Conservation (phyloP, 129 eudicot species). For the Pulicaria dysenterica region DNA sequence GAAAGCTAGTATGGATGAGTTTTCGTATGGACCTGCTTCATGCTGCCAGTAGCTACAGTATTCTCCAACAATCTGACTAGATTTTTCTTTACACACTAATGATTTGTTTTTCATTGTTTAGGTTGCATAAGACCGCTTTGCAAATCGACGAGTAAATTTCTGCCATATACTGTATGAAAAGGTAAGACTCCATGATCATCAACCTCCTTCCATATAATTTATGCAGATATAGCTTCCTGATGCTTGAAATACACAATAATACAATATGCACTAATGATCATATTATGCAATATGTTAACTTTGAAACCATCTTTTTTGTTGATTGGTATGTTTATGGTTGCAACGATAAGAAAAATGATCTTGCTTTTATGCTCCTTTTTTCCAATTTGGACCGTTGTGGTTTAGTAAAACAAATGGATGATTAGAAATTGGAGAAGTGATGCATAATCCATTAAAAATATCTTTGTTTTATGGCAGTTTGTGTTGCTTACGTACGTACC, state of each 20-base stretch:
- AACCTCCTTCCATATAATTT: not conserved
- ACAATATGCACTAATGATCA: too few species aligned
- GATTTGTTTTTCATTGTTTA: too few species aligned
- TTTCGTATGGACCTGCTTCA: too few species aligned
- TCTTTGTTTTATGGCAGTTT: slow-evolving; percentile 26
- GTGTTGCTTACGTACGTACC: not conserved
- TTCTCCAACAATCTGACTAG: too few species aligned
- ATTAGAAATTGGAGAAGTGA: slow-evolving; percentile 36
- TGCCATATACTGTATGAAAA: too few species aligned
- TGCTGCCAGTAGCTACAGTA: too few species aligned
- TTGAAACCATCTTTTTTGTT: not conserved
- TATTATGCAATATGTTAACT: too few species aligned
- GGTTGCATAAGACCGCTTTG: too few species aligned
- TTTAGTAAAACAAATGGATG: slow-evolving; percentile 24
- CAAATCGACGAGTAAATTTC: too few species aligned
- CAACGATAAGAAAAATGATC: slow-evolving; percentile 19
- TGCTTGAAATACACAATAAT: not conserved
- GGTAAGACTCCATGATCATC: too few species aligned
- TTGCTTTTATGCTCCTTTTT: slow-evolving; percentile 33
- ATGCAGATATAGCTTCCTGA: slow-evolving; percentile 11
- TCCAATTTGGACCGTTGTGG: slow-evolving; percentile 1
- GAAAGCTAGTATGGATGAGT: too few species aligned
- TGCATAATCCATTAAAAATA: slow-evolving; percentile 27
- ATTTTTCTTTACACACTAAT: too few species aligned
- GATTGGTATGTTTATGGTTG: slow-evolving; percentile 21